Conservation (phyloP, 2,329 filamentous ascomycete genomes). For the Zasmidium angulare region DNA sequence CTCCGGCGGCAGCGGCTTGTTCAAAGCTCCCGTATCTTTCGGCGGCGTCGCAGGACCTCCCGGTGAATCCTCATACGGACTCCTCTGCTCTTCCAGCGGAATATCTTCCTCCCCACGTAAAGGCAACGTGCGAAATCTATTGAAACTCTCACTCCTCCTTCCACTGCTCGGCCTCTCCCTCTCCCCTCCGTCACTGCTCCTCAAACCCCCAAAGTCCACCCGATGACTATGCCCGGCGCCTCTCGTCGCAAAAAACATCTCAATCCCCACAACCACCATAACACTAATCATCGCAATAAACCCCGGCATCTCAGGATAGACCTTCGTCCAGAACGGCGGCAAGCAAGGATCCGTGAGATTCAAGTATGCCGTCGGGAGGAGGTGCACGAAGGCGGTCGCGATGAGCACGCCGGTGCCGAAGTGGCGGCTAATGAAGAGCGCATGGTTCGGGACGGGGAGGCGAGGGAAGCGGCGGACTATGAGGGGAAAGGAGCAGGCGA, state of each 20-base stretch:
- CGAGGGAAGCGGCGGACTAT: conserved; percentile 59
- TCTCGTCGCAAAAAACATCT: conserved; percentile 81
- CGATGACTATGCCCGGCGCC: conserved; percentile 61
- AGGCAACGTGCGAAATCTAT: conserved; percentile 28
- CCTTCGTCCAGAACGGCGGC: conserved; percentile 73
- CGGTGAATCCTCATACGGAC: conserved; percentile 21
- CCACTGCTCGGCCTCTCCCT: conserved; percentile 9
- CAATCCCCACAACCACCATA: conserved; percentile 78
- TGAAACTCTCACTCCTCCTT: conserved; percentile 27
- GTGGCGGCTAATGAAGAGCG: conserved; percentile 61
- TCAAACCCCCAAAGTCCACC: conserved; percentile 35
- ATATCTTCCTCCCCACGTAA: conserved; percentile 18
- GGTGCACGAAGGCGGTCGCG: conserved; percentile 58
- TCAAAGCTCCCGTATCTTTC: conserved; percentile 17
- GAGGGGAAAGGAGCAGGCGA: conserved; percentile 62
- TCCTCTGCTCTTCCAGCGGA: conserved; percentile 19
- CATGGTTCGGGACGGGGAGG: conserved; percentile 59
- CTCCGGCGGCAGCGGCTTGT: conserved; percentile 34
- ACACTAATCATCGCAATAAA: conserved; percentile 79
- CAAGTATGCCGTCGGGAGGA: conserved; percentile 63
- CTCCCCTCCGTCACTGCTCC: conserved; percentile 24
- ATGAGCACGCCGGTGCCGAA: conserved; percentile 59
- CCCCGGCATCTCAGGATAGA: conserved; percentile 78
- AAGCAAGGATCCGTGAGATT: conserved; percentile 66
- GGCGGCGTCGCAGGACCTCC: conserved; percentile 10